Base-by-base conservation (phyloP, 2,329 filamentous ascomycete species). In the Uncinocarpus reesii region DNA sequence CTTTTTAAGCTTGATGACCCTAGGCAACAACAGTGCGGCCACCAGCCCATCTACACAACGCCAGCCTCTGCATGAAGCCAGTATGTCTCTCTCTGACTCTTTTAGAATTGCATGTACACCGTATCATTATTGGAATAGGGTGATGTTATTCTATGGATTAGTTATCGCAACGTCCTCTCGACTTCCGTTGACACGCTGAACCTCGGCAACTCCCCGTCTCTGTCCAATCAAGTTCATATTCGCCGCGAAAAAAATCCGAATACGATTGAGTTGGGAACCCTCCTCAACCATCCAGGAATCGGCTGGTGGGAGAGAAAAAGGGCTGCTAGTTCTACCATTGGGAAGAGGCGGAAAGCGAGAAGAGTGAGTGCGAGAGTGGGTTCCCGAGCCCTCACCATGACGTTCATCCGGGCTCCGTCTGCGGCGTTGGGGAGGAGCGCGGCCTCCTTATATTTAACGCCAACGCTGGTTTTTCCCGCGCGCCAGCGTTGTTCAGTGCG, bases 381-480 rank as follows among this genome's bases (percentile, higher is more conserved):
- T 16, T 47, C 35, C 42, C 34, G 32, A 34, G 21, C 44, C 24
- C 16, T 16, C 24, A 15, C 23, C 15, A 47, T 47, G 44, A 18
- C 35, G 35, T 32, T 47, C 26, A 23, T 47, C 18, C 36, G 24
- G 35, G 7, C 16, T 18, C 11, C 35, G 13, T 34, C 21, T 47
- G 13, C 40, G 7, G 28, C 26, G 11, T 1, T 37, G 11, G 16
- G n/a, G 42, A 35, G 11, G 11, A 20, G 21, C 32, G 18, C 34
- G 32, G 28, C 24, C 31, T 47, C 35, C 16, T 4, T n/a, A 6
- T 13, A 11, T 18, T 42, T 31, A 13, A 18, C 31, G 20, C 20
- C 31, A 13, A 11, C 1, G 42, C 24, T 36, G 10, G 4, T 28
- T 41, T 2, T n/a, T 38, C n/a, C 18, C 7, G 38, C 44, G 18